These are phyloP conservation scores for Scedosporium boydii DNA, from an alignment of 2,329 filamentous ascomycete species.

Conservation along the genomic window DNA sequence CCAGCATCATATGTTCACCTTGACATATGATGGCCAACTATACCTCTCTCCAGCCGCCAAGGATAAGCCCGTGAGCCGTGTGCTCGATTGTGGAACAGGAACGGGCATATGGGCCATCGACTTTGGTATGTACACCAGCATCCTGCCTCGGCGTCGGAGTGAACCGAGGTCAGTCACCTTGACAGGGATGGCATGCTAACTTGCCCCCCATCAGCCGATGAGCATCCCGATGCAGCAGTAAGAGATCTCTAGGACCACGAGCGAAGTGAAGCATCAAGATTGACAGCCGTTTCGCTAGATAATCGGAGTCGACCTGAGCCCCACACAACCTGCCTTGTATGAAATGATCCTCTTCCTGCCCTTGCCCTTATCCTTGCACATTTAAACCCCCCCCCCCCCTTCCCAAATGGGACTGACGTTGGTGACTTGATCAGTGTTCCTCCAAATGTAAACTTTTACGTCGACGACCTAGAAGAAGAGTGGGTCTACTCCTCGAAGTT, in stretches of 20 bases:
- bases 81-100: conserved; percentile 21
- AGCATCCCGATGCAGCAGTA: conserved; percentile 18
- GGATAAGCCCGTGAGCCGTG: conserved; percentile 11
- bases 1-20: conserved; percentile 17
- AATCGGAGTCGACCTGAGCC: conserved; percentile 30
- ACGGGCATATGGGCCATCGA: conserved; percentile 23
- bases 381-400: too few species aligned
- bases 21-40: conserved; percentile 16
- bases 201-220: conserved; percentile 11
- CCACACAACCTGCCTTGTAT: conserved; percentile 28
- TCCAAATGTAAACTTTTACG: conserved; percentile 37
- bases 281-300: conserved; percentile 13
- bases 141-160: too few species aligned
- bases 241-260: too few species aligned
- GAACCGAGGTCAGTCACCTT: too few species aligned
- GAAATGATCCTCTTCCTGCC: conserved; percentile 1
- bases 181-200: neutral
- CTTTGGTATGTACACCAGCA: conserved; percentile 13
- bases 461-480: conserved; percentile 30
- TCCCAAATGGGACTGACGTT: neutral
- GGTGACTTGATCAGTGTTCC: conserved; percentile 25
- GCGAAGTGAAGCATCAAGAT: too few species aligned
- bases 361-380: too few species aligned
- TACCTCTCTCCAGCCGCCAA: conserved; percentile 12
- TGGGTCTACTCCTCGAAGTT: conserved; percentile 29